Conservation (phyloP, 2,329 filamentous ascomycete species). For the Orbilia blumenaviensis region DNA sequence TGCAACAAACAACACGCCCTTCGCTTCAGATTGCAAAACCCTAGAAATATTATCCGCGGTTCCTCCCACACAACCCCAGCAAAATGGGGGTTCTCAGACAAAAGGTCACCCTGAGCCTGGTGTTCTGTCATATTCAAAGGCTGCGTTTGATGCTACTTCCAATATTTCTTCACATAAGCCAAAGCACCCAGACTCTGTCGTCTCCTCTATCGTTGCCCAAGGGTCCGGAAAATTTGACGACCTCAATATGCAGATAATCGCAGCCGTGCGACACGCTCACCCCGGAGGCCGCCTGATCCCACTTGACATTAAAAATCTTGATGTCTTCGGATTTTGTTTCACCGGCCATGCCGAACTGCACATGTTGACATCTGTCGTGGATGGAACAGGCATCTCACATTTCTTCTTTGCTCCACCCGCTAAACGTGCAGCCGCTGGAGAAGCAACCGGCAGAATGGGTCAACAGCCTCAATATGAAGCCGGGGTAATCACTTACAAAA, state of each 20-base stretch:
- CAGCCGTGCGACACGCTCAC: slow-evolving; percentile 29
- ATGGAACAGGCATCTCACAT: slow-evolving; percentile 39
- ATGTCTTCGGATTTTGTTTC: slow-evolving; percentile 41
- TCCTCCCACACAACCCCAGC: neutral
- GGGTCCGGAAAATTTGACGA: slow-evolving; percentile 42
- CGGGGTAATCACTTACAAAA: slow-evolving; percentile 36
- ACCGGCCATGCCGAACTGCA: slow-evolving; percentile 39
- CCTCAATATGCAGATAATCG: slow-evolving; percentile 39
- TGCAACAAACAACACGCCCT: slow-evolving; percentile 30
- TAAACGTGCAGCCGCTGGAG: slow-evolving; percentile 15
- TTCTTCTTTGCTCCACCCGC: slow-evolving; percentile 34
- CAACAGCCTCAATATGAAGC: slow-evolving; percentile 38
- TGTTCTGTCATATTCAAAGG: slow-evolving; percentile 24
- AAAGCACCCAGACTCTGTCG: slow-evolving; percentile 34
- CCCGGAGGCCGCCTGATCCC: slow-evolving; percentile 30
- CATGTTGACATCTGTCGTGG: slow-evolving; percentile 31
- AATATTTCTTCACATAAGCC: neutral
- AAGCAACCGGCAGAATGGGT: slow-evolving; percentile 5
- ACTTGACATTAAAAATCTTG: slow-evolving; percentile 18
- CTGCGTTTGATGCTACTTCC: slow-evolving; percentile 30
- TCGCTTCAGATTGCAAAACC: neutral
- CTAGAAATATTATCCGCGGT: neutral
- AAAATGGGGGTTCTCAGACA: neutral
- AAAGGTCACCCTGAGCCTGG: neutral
- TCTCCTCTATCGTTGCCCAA: slow-evolving; percentile 35